Evolutionary conservation across 495 filamentous ascomycete genomes (phyloP).

Genomic region (Amniculicola lignicola): DNA sequence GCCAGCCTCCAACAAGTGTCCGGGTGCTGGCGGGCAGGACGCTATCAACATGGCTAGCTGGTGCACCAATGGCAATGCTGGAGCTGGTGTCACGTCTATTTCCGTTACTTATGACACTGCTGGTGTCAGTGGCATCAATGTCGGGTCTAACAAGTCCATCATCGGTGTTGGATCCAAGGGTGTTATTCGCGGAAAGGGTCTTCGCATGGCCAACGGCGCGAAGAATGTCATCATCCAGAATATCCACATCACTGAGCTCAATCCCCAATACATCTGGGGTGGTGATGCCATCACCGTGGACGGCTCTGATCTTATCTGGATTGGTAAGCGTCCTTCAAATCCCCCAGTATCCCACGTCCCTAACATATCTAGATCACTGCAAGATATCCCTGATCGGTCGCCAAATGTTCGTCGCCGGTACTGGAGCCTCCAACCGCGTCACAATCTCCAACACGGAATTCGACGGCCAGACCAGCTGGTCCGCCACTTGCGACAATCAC

Average conservation of each 20-base stretch:
- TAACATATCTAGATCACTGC: not conserved
- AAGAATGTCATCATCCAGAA: slow-evolving; percentile 52
- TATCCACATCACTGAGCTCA: slow-evolving; percentile 49
- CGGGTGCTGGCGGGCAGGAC: slow-evolving; percentile 49
- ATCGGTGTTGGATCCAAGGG: slow-evolving; percentile 43
- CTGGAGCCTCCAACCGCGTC: slow-evolving; percentile 39
- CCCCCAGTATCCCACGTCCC: not conserved
- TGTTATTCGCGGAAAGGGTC: slow-evolving; percentile 48
- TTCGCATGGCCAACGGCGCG: slow-evolving; percentile 46
- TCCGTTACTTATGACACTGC: slow-evolving; percentile 50
- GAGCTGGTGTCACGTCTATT: slow-evolving; percentile 7
- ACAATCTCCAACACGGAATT: slow-evolving; percentile 48
- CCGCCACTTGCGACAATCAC: slow-evolving; percentile 52
- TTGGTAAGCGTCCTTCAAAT: slow-evolving; percentile 47
- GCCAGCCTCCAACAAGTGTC: slow-evolving; percentile 35
- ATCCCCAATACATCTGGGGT: slow-evolving; percentile 52
- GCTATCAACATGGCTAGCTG: slow-evolving; percentile 55
- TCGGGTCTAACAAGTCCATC: slow-evolving; percentile 49
- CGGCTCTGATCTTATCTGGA: slow-evolving; percentile 47
- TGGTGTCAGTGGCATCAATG: slow-evolving; percentile 46
- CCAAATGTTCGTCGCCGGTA: slow-evolving; percentile 45
- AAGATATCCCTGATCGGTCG: slow-evolving; percentile 49
- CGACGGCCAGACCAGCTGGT: slow-evolving; percentile 51
- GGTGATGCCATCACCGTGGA: slow-evolving; percentile 50
- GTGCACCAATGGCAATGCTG: slow-evolving; percentile 39